Conservation (phyloP, 2,329 filamentous ascomycete genomes). For the Nothopassalora personata region DNA sequence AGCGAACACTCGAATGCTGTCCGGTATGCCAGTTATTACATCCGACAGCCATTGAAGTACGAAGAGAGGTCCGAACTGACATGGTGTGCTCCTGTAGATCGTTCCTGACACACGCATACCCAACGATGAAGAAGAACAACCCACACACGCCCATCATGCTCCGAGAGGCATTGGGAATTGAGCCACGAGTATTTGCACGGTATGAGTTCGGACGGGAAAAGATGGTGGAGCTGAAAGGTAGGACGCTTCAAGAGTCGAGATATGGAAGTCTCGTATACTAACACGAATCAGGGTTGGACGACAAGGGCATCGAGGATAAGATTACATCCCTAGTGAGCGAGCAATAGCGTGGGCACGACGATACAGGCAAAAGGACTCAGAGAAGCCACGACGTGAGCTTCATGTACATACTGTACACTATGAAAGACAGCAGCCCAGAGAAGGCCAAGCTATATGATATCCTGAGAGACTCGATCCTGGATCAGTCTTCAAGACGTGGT, state of each 20-base stretch:
- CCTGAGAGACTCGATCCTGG: background rate
- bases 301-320: conserved; percentile 65
- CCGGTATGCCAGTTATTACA: conserved; percentile 54
- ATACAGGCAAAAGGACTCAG: background rate
- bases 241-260: conserved; percentile 13
- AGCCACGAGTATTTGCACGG: conserved; percentile 84
- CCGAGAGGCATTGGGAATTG: conserved; percentile 78
- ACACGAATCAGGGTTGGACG: conserved; percentile 52
- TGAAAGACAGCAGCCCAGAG: conserved; percentile 9
- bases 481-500: background rate
- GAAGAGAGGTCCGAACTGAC: background rate
- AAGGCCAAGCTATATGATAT: conserved; percentile 12
- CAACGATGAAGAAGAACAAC: conserved; percentile 99
- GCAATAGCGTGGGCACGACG: conserved; percentile 15
- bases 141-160: conserved; percentile 89
- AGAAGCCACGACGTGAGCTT: conserved; percentile 3
- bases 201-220: conserved; percentile 72
- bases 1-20: conserved; percentile 83
- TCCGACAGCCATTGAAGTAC: background rate
- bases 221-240: conserved; percentile 57
- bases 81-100: conserved; percentile 51
- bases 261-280: background rate
- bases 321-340: conserved; percentile 58
- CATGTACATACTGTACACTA: conserved; percentile 24
- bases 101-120: conserved; percentile 87